A percentile compares a stretch with the other conserved stretches of the same genome.
These are phyloP conservation scores for Cochlearia excelsa DNA, from an alignment of 345 rosid genomes.

Conservation along the genomic window DNA sequence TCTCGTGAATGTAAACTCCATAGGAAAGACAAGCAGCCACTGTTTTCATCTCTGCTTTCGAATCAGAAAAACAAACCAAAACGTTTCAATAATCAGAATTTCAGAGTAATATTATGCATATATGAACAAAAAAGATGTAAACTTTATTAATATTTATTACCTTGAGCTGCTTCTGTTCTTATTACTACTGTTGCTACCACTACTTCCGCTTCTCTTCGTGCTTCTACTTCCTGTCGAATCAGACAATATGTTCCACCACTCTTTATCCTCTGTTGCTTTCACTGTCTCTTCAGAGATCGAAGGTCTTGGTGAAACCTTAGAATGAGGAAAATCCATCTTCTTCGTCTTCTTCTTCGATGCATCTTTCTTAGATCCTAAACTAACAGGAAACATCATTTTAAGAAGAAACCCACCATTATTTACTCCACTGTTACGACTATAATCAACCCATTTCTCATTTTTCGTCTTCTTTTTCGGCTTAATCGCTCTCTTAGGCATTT, in stretches of 20 bases:
- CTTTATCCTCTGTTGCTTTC: constrained; percentile 41
- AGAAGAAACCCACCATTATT: constrained; percentile 61
- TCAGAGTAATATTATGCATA: neutral
- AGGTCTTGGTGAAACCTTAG: constrained; percentile 51
- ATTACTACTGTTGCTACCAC: constrained; percentile 42
- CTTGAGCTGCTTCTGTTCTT: constrained; percentile 37
- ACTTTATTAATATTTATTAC: constrained; percentile 27
- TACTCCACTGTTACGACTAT: constrained; percentile 43
- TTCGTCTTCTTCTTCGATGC: constrained; percentile 29
- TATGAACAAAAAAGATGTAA: constrained; percentile 5
- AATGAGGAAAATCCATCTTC: constrained; percentile 16
- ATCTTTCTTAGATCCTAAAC: constrained; percentile 42
- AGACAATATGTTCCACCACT: constrained; percentile 62
- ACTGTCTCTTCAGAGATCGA: constrained; percentile 39
- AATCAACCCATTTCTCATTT: constrained; percentile 27
- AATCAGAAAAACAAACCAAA: constrained; percentile 11
- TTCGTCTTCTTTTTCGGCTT: constrained; percentile 26
- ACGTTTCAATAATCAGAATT: too few relatives aligned
- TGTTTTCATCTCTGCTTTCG: constrained; percentile 42
- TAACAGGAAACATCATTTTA: constrained; percentile 65
- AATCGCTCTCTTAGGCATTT: constrained; percentile 18
- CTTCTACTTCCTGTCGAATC: constrained; percentile 44
- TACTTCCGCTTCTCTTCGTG: constrained; percentile 47
- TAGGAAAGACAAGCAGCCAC: constrained; percentile 55
- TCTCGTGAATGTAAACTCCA: constrained; percentile 22